Evolutionary conservation across 495 filamentous ascomycete species (phyloP), one percentile per base, ranked within the genome.

Genomic region (Penicillium parvum): DNA sequence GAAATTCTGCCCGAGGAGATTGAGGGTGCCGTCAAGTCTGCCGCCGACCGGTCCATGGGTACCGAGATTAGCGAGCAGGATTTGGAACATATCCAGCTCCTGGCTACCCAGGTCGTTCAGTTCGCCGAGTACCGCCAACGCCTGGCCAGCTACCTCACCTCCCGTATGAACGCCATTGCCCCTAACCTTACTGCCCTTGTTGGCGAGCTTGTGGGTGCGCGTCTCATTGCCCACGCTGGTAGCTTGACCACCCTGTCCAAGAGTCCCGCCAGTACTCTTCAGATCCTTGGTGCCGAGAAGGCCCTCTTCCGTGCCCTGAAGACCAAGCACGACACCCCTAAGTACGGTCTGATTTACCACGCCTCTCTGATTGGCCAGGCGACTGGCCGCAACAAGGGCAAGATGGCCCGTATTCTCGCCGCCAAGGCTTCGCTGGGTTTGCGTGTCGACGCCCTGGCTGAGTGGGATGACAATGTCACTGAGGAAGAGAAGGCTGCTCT

Each of bases 321-420:
- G 76, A 99, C 94, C 12, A 99, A 99, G 74, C 92, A 97, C 64
- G 88, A 97, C 58, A 99, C 92, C 9, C 92, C 92, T 51, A 99
- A 99, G 72, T 99, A 99, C 55, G 92, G 92, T 75, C 79, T 98
- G 51, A 95, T 97, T 65, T 99, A 96, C 72, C 94, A 99, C 67
- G 90, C 92, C 14, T 96, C 90, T 18, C 75, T 99, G 21, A 87
- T 99, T 35, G 92, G 92, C 32, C 92, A 99, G 70, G 91, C 94
- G 17, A 91, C 86, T 18, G 92, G 94, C 49, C 86, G 84, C 71
- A 97, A 97, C 72, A 99, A 99, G 83, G 92, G 92, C 52, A 99
- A 99, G 75, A 95, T 99, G 60, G 92, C 92, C 10, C 84, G 92
- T 68, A 88, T 96, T 73, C 77, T 99, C 27, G 88, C 92, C 37